phyloP scores from a whole-genome alignment of 2,329 filamentous ascomycete species.

The Blastomyces gilchristii region DNA sequence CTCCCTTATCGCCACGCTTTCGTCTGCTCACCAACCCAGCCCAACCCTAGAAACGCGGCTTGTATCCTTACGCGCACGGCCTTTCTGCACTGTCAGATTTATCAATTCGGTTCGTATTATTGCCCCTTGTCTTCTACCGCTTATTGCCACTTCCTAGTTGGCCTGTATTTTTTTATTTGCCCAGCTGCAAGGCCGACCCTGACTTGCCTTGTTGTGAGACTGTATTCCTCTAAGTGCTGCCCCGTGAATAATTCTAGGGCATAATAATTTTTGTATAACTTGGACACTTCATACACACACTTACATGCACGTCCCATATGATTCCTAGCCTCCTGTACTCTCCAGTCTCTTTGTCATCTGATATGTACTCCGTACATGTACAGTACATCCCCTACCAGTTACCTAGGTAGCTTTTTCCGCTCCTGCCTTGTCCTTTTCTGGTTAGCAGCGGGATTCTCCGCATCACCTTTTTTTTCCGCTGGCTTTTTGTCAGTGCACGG shows the following conservation, averaged over 20 bases:
- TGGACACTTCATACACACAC: background rate
- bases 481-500: background rate
- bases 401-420: background rate
- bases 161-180: background rate
- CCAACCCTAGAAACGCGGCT: background rate
- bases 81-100: background rate
- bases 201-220: too few species aligned
- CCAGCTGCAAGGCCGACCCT: too few species aligned
- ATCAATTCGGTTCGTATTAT: background rate
- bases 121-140: background rate
- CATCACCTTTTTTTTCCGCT: background rate
- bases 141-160: slow-evolving; percentile 8
- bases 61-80: background rate
- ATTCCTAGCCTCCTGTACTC: background rate
- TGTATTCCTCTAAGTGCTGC: background rate
- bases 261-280: background rate
- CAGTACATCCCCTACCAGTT: background rate
- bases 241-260: background rate
- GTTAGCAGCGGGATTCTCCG: slow-evolving; percentile 1
- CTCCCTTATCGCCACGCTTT: slow-evolving; percentile 5
- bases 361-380: background rate
- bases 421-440: slow-evolving; percentile 1
- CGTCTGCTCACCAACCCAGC: background rate
- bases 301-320: background rate
- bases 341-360: background rate